Evolutionary conservation across 257 asterid genomes (phyloP).

Genomic region (Solanum gracilifrons): DNA sequence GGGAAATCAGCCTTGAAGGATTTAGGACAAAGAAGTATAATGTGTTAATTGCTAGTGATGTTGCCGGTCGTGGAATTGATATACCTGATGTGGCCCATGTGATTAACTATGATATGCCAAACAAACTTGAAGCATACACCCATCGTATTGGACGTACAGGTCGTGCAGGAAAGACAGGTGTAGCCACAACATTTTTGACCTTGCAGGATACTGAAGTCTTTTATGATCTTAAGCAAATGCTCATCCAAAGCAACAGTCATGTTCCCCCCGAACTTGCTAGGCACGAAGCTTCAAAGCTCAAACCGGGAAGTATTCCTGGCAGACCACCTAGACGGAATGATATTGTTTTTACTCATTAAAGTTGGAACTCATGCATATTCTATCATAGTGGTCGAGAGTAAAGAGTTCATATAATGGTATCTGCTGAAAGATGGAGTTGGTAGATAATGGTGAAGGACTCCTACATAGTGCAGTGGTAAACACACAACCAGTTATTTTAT

Average conservation of each 20-base stretch:
- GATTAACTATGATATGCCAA: constrained; percentile 44
- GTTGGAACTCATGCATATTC: neutral
- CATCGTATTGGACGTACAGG: constrained; percentile 1
- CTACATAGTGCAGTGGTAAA: neutral
- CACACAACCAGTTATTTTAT: neutral
- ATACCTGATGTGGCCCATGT: constrained; percentile 56
- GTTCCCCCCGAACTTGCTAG: neutral
- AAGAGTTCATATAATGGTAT: neutral
- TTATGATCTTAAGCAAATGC: constrained; percentile 29
- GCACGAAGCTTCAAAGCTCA: neutral
- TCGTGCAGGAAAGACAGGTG: constrained; percentile 31
- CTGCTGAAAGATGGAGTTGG: neutral
- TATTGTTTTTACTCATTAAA: neutral
- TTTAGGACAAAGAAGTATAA: constrained; percentile 43
- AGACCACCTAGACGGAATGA: neutral
- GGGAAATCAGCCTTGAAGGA: constrained; percentile 49
- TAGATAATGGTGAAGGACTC: neutral
- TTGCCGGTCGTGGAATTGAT: constrained; percentile 60
- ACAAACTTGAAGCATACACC: neutral
- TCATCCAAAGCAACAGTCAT: constrained; percentile 27
- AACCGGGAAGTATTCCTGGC: neutral
- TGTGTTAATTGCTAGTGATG: constrained; percentile 53
- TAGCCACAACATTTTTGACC: constrained; percentile 53
- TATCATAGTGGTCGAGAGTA: neutral
- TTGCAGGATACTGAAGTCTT: constrained; percentile 34